Evolutionary conservation across 139 green algal genomes (phyloP), one percentile per base, ranked within the genome.

Genomic region (Microglena sp.): DNA sequence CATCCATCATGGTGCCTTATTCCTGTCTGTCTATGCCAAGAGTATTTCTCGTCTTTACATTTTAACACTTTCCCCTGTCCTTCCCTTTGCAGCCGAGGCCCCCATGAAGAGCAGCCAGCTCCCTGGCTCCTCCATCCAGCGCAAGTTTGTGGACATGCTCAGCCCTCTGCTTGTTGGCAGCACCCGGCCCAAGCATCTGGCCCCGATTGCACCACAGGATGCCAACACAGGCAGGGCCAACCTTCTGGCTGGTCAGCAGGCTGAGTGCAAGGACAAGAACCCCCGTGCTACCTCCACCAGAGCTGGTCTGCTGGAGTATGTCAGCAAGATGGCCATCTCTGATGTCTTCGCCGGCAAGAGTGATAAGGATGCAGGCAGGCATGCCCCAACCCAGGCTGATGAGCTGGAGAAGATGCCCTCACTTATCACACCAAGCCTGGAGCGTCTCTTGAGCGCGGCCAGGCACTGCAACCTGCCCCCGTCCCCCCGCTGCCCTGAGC

Each of bases 131-230:
- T 75, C 59, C 1, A 44, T 71, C 15, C 55, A 62, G 3, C 66
- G 68, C 35, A 76, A 76, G 56, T 66, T 76, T 7, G 62, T 64
- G 56, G 63, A 76, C 44, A 69, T 76, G 62, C 60, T 76, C 55
- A 69, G 57, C 29, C 69, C 69, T 1, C 69, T 76, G 27, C 62
- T 76, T 3, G 54, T 66, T 7, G 68, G 68, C 53, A 43, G 33
- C 3, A 68, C 66, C 4, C n/a, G n/a, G n/a, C n/a, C n/a, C n/a
- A n/a, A n/a, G n/a, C n/a, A n/a, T n/a, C n/a, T n/a, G n/a, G n/a
- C n/a, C n/a, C n/a, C n/a, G n/a, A n/a, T n/a, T n/a, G n/a, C n/a
- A n/a, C n/a, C n/a, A n/a, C 32, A 6, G 36, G 15, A 15, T 50
- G 66, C 57, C 44, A 72, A 67, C 33, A 62, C 46, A 35, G 46